Evolutionary conservation across 495 filamentous ascomycete genomes (phyloP), one percentile per base, ranked within the genome.

Genomic region (Talaromyces liani): DNA sequence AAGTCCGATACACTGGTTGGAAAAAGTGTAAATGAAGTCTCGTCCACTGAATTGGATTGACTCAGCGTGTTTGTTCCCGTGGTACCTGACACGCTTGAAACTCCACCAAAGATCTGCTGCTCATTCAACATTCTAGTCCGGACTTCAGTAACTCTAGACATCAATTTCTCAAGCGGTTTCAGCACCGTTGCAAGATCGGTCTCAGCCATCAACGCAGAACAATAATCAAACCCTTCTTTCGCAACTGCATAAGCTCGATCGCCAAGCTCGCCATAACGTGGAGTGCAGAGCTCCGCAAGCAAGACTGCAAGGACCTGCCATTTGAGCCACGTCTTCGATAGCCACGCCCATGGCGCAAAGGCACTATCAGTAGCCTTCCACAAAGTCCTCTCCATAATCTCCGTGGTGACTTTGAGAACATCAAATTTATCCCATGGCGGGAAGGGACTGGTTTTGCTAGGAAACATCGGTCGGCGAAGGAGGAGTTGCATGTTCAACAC

Each of bases 211-310:
- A 76, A 66, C 34, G 53, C 74, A 9, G 81, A 81, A 53, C 81
- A 79, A 29, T 72, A 71, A 53, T 82, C 77, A 65, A 86, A 88
- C 12, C 82, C 79, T 2, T 76, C 68, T 39, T 89, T 85, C 3
- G 96, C 75, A 0, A 88, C 85, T 1, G 73, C 69, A 92, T 92
- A 97, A 12, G 86, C 90, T 4, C 87, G 81, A 54, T 90, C 86
- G 24, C 53, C 53, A 16, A 86, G 65, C 68, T 80, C 80, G 4
- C 83, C 73, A 36, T 79, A 83, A 34, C 85, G 82, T 53, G 89
- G 85, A 54, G 86, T 81, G 66, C 87, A 87, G 4, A 93, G 80
- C 66, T 96, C 92, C 1, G 89, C 82, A 8, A 96, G 74, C 36
- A 76, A 74, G 18, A 80, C 74, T 12, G 75, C 77, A 2, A 82